Evolutionary conservation across 2,329 filamentous ascomycete genomes (phyloP), one percentile per base, ranked within the genome.

Genomic region (Aureobasidium vineae): DNA sequence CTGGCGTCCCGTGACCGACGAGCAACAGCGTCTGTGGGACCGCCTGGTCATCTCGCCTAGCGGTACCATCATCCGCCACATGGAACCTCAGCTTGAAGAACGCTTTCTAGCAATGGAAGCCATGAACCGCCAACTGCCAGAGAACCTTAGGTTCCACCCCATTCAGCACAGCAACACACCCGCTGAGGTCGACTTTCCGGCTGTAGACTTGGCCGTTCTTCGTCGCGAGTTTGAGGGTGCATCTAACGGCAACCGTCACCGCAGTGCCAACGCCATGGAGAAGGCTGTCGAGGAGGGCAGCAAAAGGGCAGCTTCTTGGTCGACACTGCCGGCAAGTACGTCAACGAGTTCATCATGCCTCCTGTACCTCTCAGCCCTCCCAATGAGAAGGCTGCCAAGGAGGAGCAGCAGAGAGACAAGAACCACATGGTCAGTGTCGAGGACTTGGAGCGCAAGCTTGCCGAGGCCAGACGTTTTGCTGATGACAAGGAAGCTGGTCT

Each of bases 11-110:
- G 2, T 16, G 3, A 47, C 61, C 40, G 77, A 77, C n/a, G 73
- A 78, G n/a, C 76, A 80, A 28, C 77, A 75, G 38, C 78, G 75
- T n/a, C 70, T 76, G 33, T 80, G 79, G 67, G 78, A 79, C 1
- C 84, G 88, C 31, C 86, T 90, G 69, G 83, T 93, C 70, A 85
- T 93, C 63, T 92, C 90, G 0, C 89, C 90, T 0, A 87, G 89
- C 68, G 90, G 90, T 13, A 88, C 91, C 69, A 90, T 89, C 73
- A 81, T 94, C n/a, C 87, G 88, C 70, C 88, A 90, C 67, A 78
- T 95, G 64, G 87, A 83, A 1, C 78, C 83, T 4, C 85, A 88
- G 49, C 87, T 93, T 69, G 90, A 93, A 73, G 81, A 88, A 40
- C 83, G 84, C 5, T 93, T 90, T 70, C 79, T 94, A 13, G 82